These are phyloP conservation scores for Akanthomyces lecanii DNA, from an alignment of 2,329 filamentous ascomycete species.

Conservation along the genomic window DNA sequence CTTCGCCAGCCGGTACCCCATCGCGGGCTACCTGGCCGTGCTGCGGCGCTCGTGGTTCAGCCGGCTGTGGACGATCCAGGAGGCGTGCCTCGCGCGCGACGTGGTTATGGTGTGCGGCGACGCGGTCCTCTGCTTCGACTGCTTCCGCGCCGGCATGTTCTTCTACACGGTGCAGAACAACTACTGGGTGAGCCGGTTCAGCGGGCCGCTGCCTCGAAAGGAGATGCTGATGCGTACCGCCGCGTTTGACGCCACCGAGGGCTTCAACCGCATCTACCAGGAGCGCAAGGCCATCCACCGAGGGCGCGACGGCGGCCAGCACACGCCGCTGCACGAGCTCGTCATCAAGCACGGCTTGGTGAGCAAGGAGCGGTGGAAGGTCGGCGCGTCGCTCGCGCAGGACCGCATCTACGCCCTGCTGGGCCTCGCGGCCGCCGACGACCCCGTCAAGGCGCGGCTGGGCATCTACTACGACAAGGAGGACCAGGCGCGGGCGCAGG, in stretches of 20 bases:
- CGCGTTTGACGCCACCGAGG: constrained; percentile 22
- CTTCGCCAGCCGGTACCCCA: constrained; percentile 24
- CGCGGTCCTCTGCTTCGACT: constrained; percentile 24
- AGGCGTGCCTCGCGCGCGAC: constrained; percentile 25
- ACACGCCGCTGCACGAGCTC: constrained; percentile 25
- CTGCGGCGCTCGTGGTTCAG: constrained; percentile 28
- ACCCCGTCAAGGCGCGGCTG: constrained; percentile 17
- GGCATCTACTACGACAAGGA: constrained; percentile 19
- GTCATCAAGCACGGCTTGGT: constrained; percentile 28
- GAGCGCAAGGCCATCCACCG: constrained; percentile 30
- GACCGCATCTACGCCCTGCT: constrained; percentile 32
- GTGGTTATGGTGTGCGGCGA: constrained; percentile 28
- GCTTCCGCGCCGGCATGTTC: constrained; percentile 24
- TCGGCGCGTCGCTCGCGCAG: constrained; percentile 26
- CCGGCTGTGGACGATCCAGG: constrained; percentile 35
- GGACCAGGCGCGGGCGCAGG: constrained; percentile 8
- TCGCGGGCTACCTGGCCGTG: constrained; percentile 26
- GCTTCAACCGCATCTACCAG: constrained; percentile 26
- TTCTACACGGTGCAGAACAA: constrained; percentile 31
- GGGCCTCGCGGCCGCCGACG: constrained; percentile 26
- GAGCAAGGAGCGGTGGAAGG: constrained; percentile 23
- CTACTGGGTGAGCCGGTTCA: constrained; percentile 23
- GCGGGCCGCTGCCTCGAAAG: constrained; percentile 12
- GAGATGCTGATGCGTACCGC: constrained; percentile 21
- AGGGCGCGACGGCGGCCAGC: neutral